Percentiles rank a stretch among this genome's conserved stretches.
These are phyloP conservation scores for Thalassiosira profunda DNA, from an alignment of 108 stramenopile species.

Conservation along the genomic window DNA sequence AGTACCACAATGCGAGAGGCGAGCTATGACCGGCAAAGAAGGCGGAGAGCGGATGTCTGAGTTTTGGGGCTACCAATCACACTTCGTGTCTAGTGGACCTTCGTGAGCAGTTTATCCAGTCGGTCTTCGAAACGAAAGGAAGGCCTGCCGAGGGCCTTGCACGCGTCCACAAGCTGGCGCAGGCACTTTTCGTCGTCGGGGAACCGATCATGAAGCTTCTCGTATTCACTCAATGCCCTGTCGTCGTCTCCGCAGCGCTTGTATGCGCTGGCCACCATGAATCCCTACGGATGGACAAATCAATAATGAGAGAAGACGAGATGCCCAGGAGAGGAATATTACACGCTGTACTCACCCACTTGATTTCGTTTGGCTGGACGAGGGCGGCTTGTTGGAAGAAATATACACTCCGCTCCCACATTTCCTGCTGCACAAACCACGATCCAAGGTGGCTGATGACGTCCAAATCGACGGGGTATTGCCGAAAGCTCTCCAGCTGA, in stretches of 20 bases:
- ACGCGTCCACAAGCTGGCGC: constrained; percentile 59
- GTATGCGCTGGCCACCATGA: constrained; percentile 88
- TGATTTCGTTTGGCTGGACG: constrained; percentile 89
- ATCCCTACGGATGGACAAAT: constrained; percentile 17
- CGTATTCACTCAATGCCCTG: constrained; percentile 72
- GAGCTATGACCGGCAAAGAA: neutral
- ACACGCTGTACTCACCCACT: constrained; percentile 63
- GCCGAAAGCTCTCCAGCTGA: constrained; percentile 77
- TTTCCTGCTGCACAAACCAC: constrained; percentile 90
- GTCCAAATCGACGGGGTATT: constrained; percentile 87
- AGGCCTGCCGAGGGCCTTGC: constrained; percentile 53
- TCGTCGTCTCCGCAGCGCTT: constrained; percentile 68
- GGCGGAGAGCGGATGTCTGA: neutral
- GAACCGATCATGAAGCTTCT: constrained; percentile 71
- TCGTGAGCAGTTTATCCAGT: constrained; percentile 57
- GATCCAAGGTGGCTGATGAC: constrained; percentile 89
- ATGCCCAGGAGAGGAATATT: neutral
- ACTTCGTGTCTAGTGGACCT: too few species aligned
- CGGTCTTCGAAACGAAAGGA: constrained; percentile 59
- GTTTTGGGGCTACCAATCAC: too few species aligned
- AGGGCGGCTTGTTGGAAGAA: constrained; percentile 89
- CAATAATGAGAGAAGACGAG: neutral
- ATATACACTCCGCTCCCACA: constrained; percentile 87
- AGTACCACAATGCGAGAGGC: neutral
- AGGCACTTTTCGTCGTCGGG: constrained; percentile 67